Conservation (phyloP, 2,329 filamentous ascomycete species). For the Myrmaecium sp. region DNA sequence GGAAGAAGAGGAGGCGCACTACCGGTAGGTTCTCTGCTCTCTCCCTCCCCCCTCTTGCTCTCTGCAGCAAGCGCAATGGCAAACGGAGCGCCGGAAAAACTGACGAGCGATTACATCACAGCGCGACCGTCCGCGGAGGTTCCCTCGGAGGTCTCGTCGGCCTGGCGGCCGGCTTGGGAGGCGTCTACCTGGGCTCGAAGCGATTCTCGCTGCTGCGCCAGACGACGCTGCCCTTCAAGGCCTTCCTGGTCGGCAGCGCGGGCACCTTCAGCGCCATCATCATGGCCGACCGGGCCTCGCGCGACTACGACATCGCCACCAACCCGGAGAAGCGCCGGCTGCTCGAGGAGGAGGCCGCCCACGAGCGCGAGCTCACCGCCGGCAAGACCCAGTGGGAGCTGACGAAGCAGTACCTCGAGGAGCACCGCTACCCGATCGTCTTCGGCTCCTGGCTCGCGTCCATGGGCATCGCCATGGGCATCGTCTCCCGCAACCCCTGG, state of each 20-base stretch:
- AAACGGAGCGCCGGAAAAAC: conserved; percentile 2
- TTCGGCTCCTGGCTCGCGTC: conserved; percentile 64
- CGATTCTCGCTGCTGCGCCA: conserved; percentile 64
- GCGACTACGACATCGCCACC: conserved; percentile 50
- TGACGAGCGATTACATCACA: conserved; percentile 12
- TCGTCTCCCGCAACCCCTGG: conserved; percentile 64
- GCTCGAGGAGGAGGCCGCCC: conserved; percentile 29
- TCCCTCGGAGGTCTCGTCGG: conserved; percentile 54
- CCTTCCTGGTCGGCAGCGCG: conserved; percentile 71
- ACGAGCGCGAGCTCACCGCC: conserved; percentile 22
- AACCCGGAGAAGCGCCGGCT: conserved; percentile 48
- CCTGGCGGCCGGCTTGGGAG: conserved; percentile 46
- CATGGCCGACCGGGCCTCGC: conserved; percentile 59
- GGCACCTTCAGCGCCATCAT: conserved; percentile 73
- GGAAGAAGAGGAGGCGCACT: conserved; percentile 81
- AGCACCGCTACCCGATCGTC: conserved; percentile 78
- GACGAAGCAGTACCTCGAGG: conserved; percentile 54
- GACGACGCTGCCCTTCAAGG: conserved; percentile 76
- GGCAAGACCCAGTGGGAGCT: conserved; percentile 42
- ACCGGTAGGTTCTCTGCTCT: conserved; percentile 34
- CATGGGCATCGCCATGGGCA: conserved; percentile 55
- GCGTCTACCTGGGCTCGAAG: conserved; percentile 48
- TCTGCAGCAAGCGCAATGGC: not conserved
- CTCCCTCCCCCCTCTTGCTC: not conserved
- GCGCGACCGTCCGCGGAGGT: conserved; percentile 64